phyloP scores from a whole-genome alignment of 768 basidiomycete species.

The Leccinum truebloodii region DNA sequence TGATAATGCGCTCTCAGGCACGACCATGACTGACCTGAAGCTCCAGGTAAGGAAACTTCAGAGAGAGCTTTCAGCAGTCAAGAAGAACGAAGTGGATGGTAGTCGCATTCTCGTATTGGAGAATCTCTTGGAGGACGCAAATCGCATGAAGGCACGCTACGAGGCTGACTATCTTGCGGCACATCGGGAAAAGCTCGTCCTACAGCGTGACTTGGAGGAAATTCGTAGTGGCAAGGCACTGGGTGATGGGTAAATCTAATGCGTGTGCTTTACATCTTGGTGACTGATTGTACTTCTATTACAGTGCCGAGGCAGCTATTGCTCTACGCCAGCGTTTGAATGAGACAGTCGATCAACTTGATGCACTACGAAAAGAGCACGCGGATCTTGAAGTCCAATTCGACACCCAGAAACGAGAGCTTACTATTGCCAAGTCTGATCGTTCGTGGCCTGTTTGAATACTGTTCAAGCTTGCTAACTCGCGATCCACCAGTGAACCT shows the following conservation, averaged over 20 bases:
- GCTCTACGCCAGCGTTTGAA: slow-evolving; percentile 86
- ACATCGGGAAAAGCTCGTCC: slow-evolving; percentile 78
- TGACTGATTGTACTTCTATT: slow-evolving; percentile 8
- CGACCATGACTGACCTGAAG: slow-evolving; percentile 91
- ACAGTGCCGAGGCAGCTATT: slow-evolving; percentile 81
- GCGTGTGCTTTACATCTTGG: neutral
- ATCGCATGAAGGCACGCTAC: slow-evolving; percentile 85
- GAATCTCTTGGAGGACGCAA: slow-evolving; percentile 89
- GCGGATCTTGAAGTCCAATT: slow-evolving; percentile 70
- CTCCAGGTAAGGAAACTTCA: slow-evolving; percentile 80
- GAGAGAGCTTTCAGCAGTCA: slow-evolving; percentile 74
- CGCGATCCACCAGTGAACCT: slow-evolving; percentile 63
- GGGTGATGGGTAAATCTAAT: slow-evolving; percentile 68
- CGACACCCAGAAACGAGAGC: slow-evolving; percentile 61
- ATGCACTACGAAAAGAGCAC: slow-evolving; percentile 65
- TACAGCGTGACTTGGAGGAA: slow-evolving; percentile 84
- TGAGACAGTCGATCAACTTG: slow-evolving; percentile 83
- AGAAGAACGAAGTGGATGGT: slow-evolving; percentile 74
- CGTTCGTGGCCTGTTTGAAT: slow-evolving; percentile 45
- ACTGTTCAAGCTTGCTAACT: slow-evolving; percentile 4
- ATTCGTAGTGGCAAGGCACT: slow-evolving; percentile 83
- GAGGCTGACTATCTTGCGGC: slow-evolving; percentile 84
- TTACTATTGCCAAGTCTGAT: slow-evolving; percentile 85
- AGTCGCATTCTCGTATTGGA: slow-evolving; percentile 84
- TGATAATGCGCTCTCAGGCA: slow-evolving; percentile 81